A percentile compares a stretch with the other conserved stretches of the same genome.
Evolutionary conservation across 805 yeast species (phyloP).

Genomic region (Pichia thaimueangensis): DNA sequence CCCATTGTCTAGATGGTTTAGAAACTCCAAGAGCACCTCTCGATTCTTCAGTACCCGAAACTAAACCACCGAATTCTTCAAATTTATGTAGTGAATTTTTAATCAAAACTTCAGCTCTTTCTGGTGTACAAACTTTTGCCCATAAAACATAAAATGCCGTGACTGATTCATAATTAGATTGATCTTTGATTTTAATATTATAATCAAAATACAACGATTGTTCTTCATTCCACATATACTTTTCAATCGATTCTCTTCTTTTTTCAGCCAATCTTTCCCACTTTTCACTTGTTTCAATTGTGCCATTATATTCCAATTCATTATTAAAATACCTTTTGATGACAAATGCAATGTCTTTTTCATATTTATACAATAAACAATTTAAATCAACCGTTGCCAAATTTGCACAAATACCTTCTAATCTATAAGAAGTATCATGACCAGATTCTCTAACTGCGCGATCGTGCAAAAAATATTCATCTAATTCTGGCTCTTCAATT

Average conservation of each 20-base stretch:
- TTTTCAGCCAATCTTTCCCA: slow-evolving; percentile 58
- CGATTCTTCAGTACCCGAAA: slow-evolving; percentile 70
- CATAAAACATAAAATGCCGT: slow-evolving; percentile 91
- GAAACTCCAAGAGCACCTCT: slow-evolving; percentile 64
- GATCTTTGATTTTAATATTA: slow-evolving; percentile 50
- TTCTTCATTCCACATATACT: slow-evolving; percentile 78
- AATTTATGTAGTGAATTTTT: slow-evolving; percentile 54
- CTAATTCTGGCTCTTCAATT: slow-evolving; percentile 73
- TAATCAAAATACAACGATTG: slow-evolving; percentile 80
- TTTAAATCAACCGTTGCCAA: slow-evolving; percentile 89
- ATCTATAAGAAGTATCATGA: slow-evolving; percentile 86
- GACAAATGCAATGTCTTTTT: slow-evolving; percentile 67
- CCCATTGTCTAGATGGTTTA: slow-evolving; percentile 95
- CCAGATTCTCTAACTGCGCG: slow-evolving; percentile 95
- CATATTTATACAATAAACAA: slow-evolving; percentile 82
- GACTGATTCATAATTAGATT: slow-evolving; percentile 71
- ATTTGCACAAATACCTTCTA: slow-evolving; percentile 85
- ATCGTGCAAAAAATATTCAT: slow-evolving; percentile 84
- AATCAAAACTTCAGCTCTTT: slow-evolving; percentile 64
- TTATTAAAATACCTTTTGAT: slow-evolving; percentile 53
- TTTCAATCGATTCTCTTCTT: slow-evolving; percentile 52
- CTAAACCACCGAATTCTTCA: slow-evolving; percentile 86
- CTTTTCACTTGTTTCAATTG: slow-evolving; percentile 36
- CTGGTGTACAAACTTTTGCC: slow-evolving; percentile 61
- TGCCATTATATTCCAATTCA: slow-evolving; percentile 36